Conservation (phyloP, 192 early-diverging fungal species). For the Rhizoclosmatium globosum region DNA sequence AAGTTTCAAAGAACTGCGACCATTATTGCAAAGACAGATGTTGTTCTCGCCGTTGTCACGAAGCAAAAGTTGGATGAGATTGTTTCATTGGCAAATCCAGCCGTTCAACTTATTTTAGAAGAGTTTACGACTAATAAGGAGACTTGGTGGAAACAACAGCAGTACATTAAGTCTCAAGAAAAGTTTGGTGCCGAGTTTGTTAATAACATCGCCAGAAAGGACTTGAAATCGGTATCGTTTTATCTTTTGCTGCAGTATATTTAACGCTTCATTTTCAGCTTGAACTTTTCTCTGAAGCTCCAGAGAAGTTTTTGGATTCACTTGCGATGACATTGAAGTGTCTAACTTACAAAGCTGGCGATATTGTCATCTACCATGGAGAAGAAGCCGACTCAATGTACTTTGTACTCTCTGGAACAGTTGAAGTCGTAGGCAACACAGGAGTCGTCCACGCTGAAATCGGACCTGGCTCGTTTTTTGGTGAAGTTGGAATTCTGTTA, state of each 20-base stretch:
- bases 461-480: constrained; percentile 53
- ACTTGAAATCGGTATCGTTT: constrained; percentile 44
- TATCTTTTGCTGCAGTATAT: constrained; percentile 52
- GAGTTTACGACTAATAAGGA: constrained; percentile 31
- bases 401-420: constrained; percentile 51
- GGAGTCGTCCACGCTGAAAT: constrained; percentile 56
- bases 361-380: constrained; percentile 42
- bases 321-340: constrained; percentile 43
- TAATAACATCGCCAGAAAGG: constrained; percentile 44
- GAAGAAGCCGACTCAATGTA: constrained; percentile 54
- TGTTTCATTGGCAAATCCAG: constrained; percentile 27
- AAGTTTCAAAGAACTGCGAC: constrained; percentile 39
- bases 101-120: constrained; percentile 25
- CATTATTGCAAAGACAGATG: constrained; percentile 45
- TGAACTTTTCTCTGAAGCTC: constrained; percentile 43
- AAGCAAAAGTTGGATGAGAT: constrained; percentile 47
- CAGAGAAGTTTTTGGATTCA: constrained; percentile 47
- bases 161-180: constrained; percentile 20
- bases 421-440: constrained; percentile 47
- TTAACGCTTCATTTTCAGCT: constrained; percentile 18
- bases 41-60: constrained; percentile 49
- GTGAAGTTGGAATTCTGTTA: constrained; percentile 59
- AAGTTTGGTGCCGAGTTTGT: constrained; percentile 60
- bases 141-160: constrained; percentile 41
- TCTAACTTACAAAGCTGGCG: constrained; percentile 32